Percentiles rank a stretch among this genome's conserved stretches.
These are phyloP conservation scores for Flaveria sonorensis DNA, from an alignment of 129 eudicot species.

Conservation along the genomic window DNA sequence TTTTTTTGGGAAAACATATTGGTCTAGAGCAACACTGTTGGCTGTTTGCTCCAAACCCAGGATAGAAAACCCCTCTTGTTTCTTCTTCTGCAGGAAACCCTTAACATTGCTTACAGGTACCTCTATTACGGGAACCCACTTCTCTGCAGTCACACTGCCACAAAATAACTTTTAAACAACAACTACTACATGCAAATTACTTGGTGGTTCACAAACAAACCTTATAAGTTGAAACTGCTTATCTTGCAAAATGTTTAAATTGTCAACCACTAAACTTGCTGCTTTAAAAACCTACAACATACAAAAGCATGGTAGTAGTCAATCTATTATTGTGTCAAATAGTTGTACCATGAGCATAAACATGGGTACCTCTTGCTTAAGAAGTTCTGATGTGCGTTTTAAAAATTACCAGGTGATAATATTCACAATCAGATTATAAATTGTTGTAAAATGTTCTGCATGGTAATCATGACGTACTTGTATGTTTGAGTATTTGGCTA, in stretches of 20 bases:
- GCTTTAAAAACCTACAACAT: slow-evolving; percentile 85
- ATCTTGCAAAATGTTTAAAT: slow-evolving; percentile 66
- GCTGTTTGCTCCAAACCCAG: slow-evolving; percentile 99
- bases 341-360: slow-evolving; percentile 3
- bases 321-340: not conserved
- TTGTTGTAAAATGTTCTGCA: not conserved
- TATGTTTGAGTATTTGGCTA: not conserved
- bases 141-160: slow-evolving; percentile 95
- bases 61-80: slow-evolving; percentile 71
- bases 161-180: not conserved
- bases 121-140: slow-evolving; percentile 92
- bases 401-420: not conserved
- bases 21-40: slow-evolving; percentile 75
- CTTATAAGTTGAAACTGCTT: slow-evolving; percentile 98
- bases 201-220: slow-evolving; percentile 30
- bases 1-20: slow-evolving; percentile 65
- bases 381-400: not conserved
- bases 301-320: not conserved
- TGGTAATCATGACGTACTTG: not conserved
- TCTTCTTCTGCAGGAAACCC: slow-evolving; percentile 81
- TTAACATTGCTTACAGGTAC: slow-evolving; percentile 80
- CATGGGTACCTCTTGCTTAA: not conserved
- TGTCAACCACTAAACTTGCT: slow-evolving; percentile 68
- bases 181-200: not conserved
- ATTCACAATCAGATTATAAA: not conserved